Base-by-base conservation (phyloP, 176 grass and related monocot species). In the Elymus sibiricus region DNA sequence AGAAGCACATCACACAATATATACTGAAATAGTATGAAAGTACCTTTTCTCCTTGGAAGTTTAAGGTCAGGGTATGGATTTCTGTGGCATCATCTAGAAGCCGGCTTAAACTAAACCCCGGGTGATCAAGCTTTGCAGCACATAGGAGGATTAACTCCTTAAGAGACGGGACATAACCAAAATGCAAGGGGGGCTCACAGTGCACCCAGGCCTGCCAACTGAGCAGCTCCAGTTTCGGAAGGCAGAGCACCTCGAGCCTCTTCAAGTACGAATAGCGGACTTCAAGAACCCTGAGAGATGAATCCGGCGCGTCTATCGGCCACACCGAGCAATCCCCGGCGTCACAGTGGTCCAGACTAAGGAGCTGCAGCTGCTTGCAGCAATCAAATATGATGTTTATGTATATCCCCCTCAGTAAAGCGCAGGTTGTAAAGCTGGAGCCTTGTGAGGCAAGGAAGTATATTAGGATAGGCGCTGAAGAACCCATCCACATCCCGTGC, bases 11-110 rank as follows among this genome's bases (percentile, higher is more conserved):
- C 58, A 6, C 19, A n/a, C 55, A 58, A 58, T 7, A 58, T 58
- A 6, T n/a, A 58, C 19, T 58, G 19, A 7, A 58, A 58, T 32
- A 32, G 31, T 58, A 22, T 58, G 19, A 58, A 58, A 58, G 22
- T 58, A 58, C 55, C 72, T 73, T 83, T 22, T 73, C 67, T 73
- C 81, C 81, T 8, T 61, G 34, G 35, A 83, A 83, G 35, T 39
- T 27, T 56, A 82, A 28, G 6, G 22, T 28, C 9, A 72, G 13
- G 17, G 38, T 27, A 15, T 83, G 13, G 12, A 83, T 12, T 21
- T 34, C 19, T 14, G 49, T 61, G 67, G 24, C 2, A 29, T 10
- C 68, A 6, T 34, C 9, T 82, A 83, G 67, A 72, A 71, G 49
- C 34, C 59, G 7, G 24, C 79, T 70, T 10, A 82, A 82, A 22